A percentile compares a stretch with the other conserved stretches of the same genome.
Conservation (phyloP, 148 eudicot species). For the Oxyria digyna region DNA sequence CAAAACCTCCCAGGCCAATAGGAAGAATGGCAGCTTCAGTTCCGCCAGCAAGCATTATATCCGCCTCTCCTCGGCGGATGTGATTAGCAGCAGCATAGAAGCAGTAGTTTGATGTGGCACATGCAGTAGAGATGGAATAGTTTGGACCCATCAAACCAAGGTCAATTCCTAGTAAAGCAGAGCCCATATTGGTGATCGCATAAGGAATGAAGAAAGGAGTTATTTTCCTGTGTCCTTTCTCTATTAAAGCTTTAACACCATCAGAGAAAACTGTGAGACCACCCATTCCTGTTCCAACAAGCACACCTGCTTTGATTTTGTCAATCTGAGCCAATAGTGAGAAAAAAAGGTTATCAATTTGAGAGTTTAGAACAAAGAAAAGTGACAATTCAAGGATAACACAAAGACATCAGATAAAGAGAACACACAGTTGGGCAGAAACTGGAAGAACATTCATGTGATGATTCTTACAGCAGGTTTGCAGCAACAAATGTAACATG, state of each 20-base stretch:
- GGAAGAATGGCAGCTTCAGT: slow-evolving; percentile 94
- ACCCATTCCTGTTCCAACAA: slow-evolving; percentile 95
- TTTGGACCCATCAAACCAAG: slow-evolving; percentile 95
- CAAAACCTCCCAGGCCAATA: slow-evolving; percentile 88
- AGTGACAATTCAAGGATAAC: neutral
- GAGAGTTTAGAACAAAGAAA: neutral
- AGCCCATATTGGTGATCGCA: slow-evolving; percentile 88
- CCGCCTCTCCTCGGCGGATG: slow-evolving; percentile 92
- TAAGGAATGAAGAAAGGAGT: slow-evolving; percentile 91
- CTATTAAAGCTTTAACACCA: slow-evolving; percentile 75
- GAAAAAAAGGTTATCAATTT: neutral
- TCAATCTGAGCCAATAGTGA: slow-evolving; percentile 43
- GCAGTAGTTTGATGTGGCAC: slow-evolving; percentile 92
- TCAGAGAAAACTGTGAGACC: slow-evolving; percentile 79
- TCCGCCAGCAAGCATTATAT: slow-evolving; percentile 87
- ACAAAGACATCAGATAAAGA: neutral
- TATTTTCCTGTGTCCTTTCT: slow-evolving; percentile 73
- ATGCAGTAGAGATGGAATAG: slow-evolving; percentile 86
- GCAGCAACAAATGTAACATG: neutral
- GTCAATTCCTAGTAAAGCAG: slow-evolving; percentile 88
- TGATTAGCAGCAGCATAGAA: slow-evolving; percentile 91
- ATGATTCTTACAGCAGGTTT: neutral
- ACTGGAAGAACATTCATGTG: neutral
- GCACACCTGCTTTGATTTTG: slow-evolving; percentile 76
- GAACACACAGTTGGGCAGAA: neutral